These are phyloP conservation scores for Trichoderma sp. DNA, from an alignment of 2,329 filamentous ascomycete species.

Conservation along the genomic window DNA sequence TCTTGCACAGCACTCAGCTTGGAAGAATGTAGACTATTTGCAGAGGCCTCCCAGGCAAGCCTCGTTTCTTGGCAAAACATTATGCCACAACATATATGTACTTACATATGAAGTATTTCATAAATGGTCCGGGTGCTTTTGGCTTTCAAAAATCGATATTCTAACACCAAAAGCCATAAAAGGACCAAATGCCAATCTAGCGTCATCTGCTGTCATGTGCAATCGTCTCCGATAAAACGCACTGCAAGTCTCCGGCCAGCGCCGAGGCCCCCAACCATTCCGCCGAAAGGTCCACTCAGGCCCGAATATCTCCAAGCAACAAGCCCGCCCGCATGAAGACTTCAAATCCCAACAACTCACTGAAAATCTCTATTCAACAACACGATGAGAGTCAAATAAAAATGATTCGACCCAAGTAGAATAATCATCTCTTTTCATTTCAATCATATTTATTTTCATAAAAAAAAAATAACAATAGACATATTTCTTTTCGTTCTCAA, in stretches of 20 bases:
- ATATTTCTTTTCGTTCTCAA: not conserved
- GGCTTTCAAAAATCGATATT: too few relatives aligned
- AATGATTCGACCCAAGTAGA: not conserved
- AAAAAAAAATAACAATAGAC: not conserved
- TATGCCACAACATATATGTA: not conserved
- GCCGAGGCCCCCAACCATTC: slow-evolving; percentile 27
- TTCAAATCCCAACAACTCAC: slow-evolving; percentile 18
- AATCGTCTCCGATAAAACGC: not conserved
- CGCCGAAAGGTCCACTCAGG: slow-evolving; percentile 20
- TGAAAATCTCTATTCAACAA: not conserved
- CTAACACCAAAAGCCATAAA: not conserved
- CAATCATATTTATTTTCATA: not conserved
- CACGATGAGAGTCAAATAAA: not conserved
- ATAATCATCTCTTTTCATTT: not conserved
- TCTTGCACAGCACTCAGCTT: not conserved
- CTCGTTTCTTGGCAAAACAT: not conserved
- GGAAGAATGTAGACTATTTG: not conserved
- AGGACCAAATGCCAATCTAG: not conserved
- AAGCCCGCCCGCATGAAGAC: not conserved
- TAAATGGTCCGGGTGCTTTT: too few relatives aligned
- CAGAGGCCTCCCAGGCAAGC: not conserved
- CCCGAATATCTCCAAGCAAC: not conserved
- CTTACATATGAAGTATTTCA: too few relatives aligned
- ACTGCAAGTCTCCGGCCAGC: not conserved
- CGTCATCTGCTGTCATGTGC: not conserved